Evolutionary conservation across 768 basidiomycete genomes (phyloP).

Genomic region (Termitomyces sp.): DNA sequence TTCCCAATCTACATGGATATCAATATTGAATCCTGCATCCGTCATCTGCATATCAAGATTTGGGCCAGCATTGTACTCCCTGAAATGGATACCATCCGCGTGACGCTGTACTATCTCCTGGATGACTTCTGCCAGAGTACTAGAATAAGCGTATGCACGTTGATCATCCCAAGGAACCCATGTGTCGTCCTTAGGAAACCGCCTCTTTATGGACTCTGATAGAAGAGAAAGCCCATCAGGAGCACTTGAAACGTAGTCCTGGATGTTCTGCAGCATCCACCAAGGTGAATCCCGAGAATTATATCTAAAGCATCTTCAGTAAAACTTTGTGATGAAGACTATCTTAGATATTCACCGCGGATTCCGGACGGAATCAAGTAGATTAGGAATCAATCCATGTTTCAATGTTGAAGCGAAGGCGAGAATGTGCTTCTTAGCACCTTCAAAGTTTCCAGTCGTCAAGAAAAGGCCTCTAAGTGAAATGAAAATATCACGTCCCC

Average conservation of each 20-base stretch:
- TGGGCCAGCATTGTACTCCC: slow-evolving; percentile 94
- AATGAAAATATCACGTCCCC: slow-evolving; percentile 95
- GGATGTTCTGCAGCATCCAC: slow-evolving; percentile 99
- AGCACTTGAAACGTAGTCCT: slow-evolving; percentile 82
- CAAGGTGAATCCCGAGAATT: slow-evolving; percentile 98
- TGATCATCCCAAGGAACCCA: slow-evolving; percentile 93
- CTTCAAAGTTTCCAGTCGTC: slow-evolving; percentile 85
- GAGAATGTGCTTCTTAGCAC: slow-evolving; percentile 85
- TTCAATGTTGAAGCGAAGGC: slow-evolving; percentile 91
- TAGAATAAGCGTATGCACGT: slow-evolving; percentile 75
- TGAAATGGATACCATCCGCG: slow-evolving; percentile 86
- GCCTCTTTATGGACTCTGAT: slow-evolving; percentile 78
- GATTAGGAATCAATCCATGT: slow-evolving; percentile 94
- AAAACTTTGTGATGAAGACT: not conserved
- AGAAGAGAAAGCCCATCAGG: slow-evolving; percentile 83
- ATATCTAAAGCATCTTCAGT: slow-evolving; percentile 43
- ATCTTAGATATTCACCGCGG: slow-evolving; percentile 54
- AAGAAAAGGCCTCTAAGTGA: slow-evolving; percentile 90
- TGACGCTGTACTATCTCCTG: slow-evolving; percentile 97
- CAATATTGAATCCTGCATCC: slow-evolving; percentile 88
- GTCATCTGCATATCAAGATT: slow-evolving; percentile 98
- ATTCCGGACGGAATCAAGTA: slow-evolving; percentile 82
- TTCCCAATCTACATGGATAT: slow-evolving; percentile 92
- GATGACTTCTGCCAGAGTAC: slow-evolving; percentile 87
- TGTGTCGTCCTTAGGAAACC: slow-evolving; percentile 91